Evolutionary conservation across 495 filamentous ascomycete genomes (phyloP).

Genomic region (Podospora pseudocomata): DNA sequence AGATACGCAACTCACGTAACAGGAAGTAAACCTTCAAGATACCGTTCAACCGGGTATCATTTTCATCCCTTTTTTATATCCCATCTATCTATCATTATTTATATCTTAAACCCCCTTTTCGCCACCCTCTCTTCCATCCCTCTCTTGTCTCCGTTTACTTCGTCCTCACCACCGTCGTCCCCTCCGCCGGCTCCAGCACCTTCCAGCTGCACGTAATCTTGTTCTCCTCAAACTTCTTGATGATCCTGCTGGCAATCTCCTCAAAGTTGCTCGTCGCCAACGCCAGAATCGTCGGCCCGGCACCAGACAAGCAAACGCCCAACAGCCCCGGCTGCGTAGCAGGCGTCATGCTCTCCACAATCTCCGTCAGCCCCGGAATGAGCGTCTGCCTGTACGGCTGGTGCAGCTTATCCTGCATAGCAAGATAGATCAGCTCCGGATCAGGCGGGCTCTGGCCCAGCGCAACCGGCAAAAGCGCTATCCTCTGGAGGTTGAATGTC

Average conservation of each 20-base stretch:
- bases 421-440: conserved; percentile 85
- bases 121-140: neutral
- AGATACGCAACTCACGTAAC: too few species aligned
- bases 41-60: neutral
- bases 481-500: conserved; percentile 92
- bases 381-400: conserved; percentile 87
- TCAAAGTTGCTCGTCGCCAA: conserved; percentile 85
- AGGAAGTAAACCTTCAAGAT: neutral
- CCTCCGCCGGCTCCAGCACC: conserved; percentile 82
- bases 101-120: neutral
- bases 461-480: conserved; percentile 80
- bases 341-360: conserved; percentile 81
- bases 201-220: conserved; percentile 80
- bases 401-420: conserved; percentile 97
- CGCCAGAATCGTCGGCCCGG: conserved; percentile 90
- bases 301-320: conserved; percentile 89
- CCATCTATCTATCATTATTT: neutral
- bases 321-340: conserved; percentile 79
- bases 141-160: neutral
- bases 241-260: conserved; percentile 73
- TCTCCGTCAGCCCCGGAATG: conserved; percentile 87
- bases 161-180: conserved; percentile 57
- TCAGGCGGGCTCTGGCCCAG: conserved; percentile 87
- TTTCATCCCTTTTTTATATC: neutral
- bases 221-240: conserved; percentile 56